Evolutionary conservation across 306 rosid genomes (phyloP), one percentile per base, ranked within the genome.

Genomic region (Lablab purpureus): DNA sequence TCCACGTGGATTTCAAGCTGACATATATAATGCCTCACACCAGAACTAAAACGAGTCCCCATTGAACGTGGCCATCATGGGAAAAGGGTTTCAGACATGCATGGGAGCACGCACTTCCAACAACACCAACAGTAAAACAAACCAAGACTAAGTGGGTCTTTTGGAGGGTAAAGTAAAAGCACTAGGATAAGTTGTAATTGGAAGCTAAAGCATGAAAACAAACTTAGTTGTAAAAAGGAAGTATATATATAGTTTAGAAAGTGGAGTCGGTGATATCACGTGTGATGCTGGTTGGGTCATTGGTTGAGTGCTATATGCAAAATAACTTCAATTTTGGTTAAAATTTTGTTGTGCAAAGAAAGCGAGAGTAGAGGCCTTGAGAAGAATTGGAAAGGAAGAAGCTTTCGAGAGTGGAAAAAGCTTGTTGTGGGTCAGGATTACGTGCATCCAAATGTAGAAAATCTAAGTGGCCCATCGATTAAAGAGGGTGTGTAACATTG

Each of bases 1-100:
- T 67, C 80, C 85, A 80, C 80, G 85, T 62, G 84, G 86, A 50
- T 73, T 78, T 37, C 86, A 83, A 67, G 83, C 80, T 78, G 18
- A 73, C 55, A 12, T 45, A 60, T 30, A 60, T 60, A 63, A 66
- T 37, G 73, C 46, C 50, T 75, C 51, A 76, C 11, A 18, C 15
- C 49, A 37, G 43, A 75, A 41, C 67, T 40, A 73, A 47, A 69
- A 41, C 10, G 50, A 78, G 71, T 41, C 77, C 73, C 23, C 28
- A 27, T 43, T 15, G 11, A 73, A 45, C 28, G 55, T 81, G 81
- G 69, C 71, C 65, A 54, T 43, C 69, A 64, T 64, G 49, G 70
- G n/a, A 40, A 40, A 66, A 40, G 65, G 13, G 22, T 15, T 21
- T 51, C n/a, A 28, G 28, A 18, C 69, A 66, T 66, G 71, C 71